Evolutionary conservation across 192 early-diverging fungal genomes (phyloP), one percentile per base, ranked within the genome.

Genomic region (Rhizophagus prolifer): DNA sequence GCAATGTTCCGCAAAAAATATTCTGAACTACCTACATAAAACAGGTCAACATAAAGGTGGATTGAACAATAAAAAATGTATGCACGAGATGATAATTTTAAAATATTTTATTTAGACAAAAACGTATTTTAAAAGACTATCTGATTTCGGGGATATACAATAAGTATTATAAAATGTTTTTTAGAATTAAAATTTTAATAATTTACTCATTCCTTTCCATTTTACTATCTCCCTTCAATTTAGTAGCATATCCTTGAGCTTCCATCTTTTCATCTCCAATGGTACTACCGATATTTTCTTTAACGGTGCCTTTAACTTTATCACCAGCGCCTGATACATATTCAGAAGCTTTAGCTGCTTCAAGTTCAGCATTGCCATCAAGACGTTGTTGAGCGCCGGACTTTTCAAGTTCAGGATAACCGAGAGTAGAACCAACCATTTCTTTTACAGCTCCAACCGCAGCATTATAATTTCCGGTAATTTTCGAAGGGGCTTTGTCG

Each of bases 301-400:
- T 64, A 28, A 64, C 9, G 14, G 13, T 6, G 26, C 62, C 62
- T 30, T 25, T 64, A 2, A 64, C 30, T 64, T 64, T 64, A 64
- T 64, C 30, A 30, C 62, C 62, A 64, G 26, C 62, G 9, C 62
- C 62, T 30, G 62, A 25, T 3, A 64, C 30, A 16, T 64, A 64
- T 16, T 64, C 62, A 16, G 62, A 30, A 64, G 23, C 62, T 64
- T 64, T 64, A 10, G 62, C 62, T 16, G 62, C 62, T 64, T 64
- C 62, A 28, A 64, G 26, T 68, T 74, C 72, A n/a, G 26, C 72
- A 68, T 74, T 74, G n/a, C 72, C 72, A 30, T 54, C 72, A 36
- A 21, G 28, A n/a, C 72, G 36, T 68, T 74, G 72, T 68, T 61
- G 19, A 7, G 58, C 66, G 21, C 72, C 72, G 9, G 36, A 0